phyloP scores from a whole-genome alignment of 208 protist genomes.

The Vickermania ingenoplastis region DNA sequence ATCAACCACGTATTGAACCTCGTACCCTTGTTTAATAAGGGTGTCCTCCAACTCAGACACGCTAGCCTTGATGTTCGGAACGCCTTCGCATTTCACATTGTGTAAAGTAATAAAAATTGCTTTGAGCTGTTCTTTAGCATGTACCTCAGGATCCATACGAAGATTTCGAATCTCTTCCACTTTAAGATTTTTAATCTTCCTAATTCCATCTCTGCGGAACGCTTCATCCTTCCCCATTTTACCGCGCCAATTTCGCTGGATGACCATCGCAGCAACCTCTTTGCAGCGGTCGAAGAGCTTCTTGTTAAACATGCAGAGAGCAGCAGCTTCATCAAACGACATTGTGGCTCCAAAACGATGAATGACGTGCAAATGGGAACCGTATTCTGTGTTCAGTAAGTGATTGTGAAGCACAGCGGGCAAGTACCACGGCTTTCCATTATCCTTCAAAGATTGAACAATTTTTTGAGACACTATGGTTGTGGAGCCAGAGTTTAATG shows the following conservation, averaged over 20 bases:
- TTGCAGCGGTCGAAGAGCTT: constrained; percentile 42
- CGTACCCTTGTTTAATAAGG: constrained; percentile 65
- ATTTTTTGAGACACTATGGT: constrained; percentile 51
- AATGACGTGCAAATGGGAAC: constrained; percentile 66
- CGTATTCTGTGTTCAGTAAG: constrained; percentile 72
- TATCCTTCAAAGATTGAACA: constrained; percentile 46
- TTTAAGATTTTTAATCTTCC: constrained; percentile 45
- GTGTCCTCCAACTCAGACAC: constrained; percentile 29
- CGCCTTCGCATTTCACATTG: constrained; percentile 23
- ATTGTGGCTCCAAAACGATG: constrained; percentile 48
- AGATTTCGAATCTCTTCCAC: constrained; percentile 70
- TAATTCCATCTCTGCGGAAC: constrained; percentile 17
- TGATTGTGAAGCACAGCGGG: constrained; percentile 59
- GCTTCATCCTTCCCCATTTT: constrained; percentile 34
- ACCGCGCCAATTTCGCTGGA: constrained; percentile 75
- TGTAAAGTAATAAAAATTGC: constrained; percentile 73
- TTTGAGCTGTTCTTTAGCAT: constrained; percentile 45
- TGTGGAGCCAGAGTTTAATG: constrained; percentile 27
- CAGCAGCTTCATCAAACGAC: constrained; percentile 58
- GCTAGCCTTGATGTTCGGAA: constrained; percentile 34
- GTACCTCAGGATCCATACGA: constrained; percentile 52
- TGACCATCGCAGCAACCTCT: constrained; percentile 55
- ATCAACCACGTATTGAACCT: constrained; percentile 49
- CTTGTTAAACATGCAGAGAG: constrained; percentile 60
- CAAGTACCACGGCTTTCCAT: constrained; percentile 66